Evolutionary conservation across 1,284 basidiomycete species (phyloP).

Genomic region (Bondarzewia mesenterica): DNA sequence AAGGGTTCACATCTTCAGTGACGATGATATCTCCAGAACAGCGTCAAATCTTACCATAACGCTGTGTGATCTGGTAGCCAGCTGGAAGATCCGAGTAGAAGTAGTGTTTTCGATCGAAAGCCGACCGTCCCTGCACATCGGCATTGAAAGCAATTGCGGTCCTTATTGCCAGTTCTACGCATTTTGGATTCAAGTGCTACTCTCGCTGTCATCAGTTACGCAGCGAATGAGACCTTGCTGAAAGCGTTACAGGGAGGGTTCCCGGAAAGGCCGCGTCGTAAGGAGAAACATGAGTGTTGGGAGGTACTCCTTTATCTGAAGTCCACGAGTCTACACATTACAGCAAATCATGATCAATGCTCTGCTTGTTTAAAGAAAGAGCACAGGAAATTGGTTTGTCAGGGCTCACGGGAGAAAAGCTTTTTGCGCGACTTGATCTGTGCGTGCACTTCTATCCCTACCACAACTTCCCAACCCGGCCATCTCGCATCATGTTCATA

Average conservation of each 20-base stretch:
- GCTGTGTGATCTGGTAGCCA: conserved; percentile 97
- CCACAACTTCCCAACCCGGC: conserved; percentile 77
- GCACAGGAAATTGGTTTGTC: too few species aligned
- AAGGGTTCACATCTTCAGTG: too few species aligned
- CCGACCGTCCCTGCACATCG: conserved; percentile 62
- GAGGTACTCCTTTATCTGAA: conserved; percentile 39
- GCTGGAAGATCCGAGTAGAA: conserved; percentile 94
- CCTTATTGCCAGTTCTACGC: conserved; percentile 75
- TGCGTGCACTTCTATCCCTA: conserved; percentile 94
- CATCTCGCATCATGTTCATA: conserved; percentile 29
- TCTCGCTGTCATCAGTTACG: neutral
- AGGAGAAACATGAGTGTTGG: conserved; percentile 74
- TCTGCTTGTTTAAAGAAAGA: neutral
- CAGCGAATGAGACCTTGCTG: neutral
- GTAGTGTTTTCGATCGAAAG: conserved; percentile 97
- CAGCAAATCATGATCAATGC: neutral
- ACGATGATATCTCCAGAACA: too few species aligned
- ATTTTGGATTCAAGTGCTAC: conserved; percentile 72
- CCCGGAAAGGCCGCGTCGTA: conserved; percentile 94
- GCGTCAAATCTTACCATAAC: conserved; percentile 59
- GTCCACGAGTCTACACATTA: conserved; percentile 26
- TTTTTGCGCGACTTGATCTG: conserved; percentile 86
- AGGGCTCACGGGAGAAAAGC: conserved; percentile 72
- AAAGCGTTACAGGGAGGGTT: conserved; percentile 68
- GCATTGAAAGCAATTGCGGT: conserved; percentile 81